phyloP scores from a whole-genome alignment of 768 basidiomycete species.

The Baorangia bicolor region DNA sequence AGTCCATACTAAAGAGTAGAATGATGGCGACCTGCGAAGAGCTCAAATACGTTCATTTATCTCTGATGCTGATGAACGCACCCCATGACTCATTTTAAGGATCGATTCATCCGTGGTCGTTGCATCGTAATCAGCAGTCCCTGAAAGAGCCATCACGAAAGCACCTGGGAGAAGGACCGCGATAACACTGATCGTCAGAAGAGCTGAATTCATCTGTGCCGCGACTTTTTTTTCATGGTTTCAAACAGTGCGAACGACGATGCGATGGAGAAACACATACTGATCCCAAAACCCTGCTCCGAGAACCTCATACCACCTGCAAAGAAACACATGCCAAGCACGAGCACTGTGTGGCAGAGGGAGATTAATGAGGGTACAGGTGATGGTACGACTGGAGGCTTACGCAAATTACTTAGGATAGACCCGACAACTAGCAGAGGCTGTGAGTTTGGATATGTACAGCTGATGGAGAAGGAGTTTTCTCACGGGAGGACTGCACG shows the following conservation, averaged over 20 bases:
- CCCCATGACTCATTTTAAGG: constrained; percentile 75
- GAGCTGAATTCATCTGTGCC: constrained; percentile 69
- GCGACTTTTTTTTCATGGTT: constrained; percentile 46
- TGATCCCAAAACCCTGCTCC: constrained; percentile 74
- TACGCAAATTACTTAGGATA: constrained; percentile 74
- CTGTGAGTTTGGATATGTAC: neutral
- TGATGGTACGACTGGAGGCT: constrained; percentile 17
- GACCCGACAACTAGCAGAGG: constrained; percentile 65
- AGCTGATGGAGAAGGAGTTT: neutral
- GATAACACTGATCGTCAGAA: constrained; percentile 74
- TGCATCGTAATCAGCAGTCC: constrained; percentile 11
- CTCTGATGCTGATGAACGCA: constrained; percentile 32
- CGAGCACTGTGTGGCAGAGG: constrained; percentile 53
- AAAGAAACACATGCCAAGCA: constrained; percentile 83
- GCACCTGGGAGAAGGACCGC: constrained; percentile 78
- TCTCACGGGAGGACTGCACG: constrained; percentile 76
- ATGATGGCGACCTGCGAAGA: constrained; percentile 64
- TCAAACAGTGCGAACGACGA: neutral
- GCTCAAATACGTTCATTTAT: constrained; percentile 5
- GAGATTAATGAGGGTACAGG: neutral
- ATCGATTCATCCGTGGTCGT: constrained; percentile 44
- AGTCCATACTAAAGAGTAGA: constrained; percentile 66
- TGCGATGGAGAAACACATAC: constrained; percentile 39
- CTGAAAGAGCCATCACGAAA: constrained; percentile 60
- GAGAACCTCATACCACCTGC: constrained; percentile 76